phyloP scores from a whole-genome alignment of 352 stramenopile species.

The Bremia lactucae region DNA sequence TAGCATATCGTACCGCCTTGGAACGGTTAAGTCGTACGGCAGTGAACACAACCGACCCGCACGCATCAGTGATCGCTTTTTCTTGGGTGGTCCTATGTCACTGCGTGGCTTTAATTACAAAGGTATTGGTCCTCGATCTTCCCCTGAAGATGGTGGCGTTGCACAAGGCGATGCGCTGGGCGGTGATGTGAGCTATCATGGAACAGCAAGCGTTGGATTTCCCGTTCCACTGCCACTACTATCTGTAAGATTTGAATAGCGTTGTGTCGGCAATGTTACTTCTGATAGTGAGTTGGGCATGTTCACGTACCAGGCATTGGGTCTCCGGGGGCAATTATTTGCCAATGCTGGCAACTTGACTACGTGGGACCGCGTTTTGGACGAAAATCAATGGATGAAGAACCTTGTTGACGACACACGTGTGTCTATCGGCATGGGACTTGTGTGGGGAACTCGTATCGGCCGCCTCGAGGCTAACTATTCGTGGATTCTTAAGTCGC shows the following conservation, averaged over 20 bases:
- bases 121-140: constrained; percentile 80
- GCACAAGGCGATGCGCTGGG: constrained; percentile 76
- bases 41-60: constrained; percentile 57
- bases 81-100: constrained; percentile 82
- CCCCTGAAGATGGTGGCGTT: constrained; percentile 78
- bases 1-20: constrained; percentile 66
- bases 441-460: constrained; percentile 81
- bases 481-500: constrained; percentile 83
- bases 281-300: background rate
- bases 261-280: background rate
- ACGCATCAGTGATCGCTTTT: constrained; percentile 88
- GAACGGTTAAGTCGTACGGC: constrained; percentile 74
- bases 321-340: constrained; percentile 83
- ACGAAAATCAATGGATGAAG: constrained; percentile 87
- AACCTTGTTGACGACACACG: constrained; percentile 82
- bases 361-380: constrained; percentile 72
- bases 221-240: constrained; percentile 76
- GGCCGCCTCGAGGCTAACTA: constrained; percentile 87
- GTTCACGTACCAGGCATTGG: constrained; percentile 40
- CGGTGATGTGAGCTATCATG: constrained; percentile 83
- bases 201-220: constrained; percentile 76
- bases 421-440: constrained; percentile 72
- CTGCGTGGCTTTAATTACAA: constrained; percentile 88
- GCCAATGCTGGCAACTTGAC: constrained; percentile 86
- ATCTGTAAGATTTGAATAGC: constrained; percentile 32